These are phyloP conservation scores for Aspergillus ochraceoroseus DNA, from an alignment of 2,329 filamentous ascomycete genomes.

Conservation along the genomic window DNA sequence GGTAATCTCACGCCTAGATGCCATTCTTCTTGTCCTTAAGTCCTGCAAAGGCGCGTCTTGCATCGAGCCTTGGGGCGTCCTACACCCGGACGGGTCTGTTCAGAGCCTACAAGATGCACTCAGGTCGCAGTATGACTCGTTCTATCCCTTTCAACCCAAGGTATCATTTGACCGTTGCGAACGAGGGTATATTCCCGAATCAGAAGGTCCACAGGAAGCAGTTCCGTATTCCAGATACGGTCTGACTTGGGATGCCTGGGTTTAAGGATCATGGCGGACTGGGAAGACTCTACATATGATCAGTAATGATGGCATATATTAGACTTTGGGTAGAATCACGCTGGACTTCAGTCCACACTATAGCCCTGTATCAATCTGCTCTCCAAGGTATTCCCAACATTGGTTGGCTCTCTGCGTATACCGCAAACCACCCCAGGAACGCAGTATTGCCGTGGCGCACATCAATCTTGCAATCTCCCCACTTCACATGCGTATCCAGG, in stretches of 20 bases:
- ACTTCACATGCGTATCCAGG: too few species aligned
- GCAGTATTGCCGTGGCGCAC: constrained; percentile 57
- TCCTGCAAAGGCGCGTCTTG: constrained; percentile 37
- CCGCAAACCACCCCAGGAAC: constrained; percentile 53
- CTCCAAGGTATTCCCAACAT: constrained; percentile 54
- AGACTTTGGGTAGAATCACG: too few species aligned
- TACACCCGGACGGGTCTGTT: constrained; percentile 34
- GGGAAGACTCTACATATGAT: not conserved
- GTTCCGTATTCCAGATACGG: constrained; percentile 13
- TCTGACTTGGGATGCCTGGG: constrained; percentile 21
- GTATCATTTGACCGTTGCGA: constrained; percentile 37
- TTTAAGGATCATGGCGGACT: constrained; percentile 2
- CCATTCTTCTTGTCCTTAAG: constrained; percentile 39
- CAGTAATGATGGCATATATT: too few species aligned
- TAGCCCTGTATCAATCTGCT: too few species aligned
- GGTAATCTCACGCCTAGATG: constrained; percentile 31
- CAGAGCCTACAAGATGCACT: constrained; percentile 33
- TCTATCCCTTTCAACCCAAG: constrained; percentile 32
- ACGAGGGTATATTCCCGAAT: constrained; percentile 34
- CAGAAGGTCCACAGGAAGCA: constrained; percentile 33
- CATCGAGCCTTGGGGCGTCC: constrained; percentile 35
- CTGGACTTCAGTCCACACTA: too few species aligned
- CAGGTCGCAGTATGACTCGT: constrained; percentile 27
- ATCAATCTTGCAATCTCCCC: too few species aligned
- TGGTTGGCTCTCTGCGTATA: constrained; percentile 56